These are phyloP conservation scores for Bolboschoenoplectus hybrid DNA, from an alignment of 202 grass and related monocot genomes.

Conservation along the genomic window DNA sequence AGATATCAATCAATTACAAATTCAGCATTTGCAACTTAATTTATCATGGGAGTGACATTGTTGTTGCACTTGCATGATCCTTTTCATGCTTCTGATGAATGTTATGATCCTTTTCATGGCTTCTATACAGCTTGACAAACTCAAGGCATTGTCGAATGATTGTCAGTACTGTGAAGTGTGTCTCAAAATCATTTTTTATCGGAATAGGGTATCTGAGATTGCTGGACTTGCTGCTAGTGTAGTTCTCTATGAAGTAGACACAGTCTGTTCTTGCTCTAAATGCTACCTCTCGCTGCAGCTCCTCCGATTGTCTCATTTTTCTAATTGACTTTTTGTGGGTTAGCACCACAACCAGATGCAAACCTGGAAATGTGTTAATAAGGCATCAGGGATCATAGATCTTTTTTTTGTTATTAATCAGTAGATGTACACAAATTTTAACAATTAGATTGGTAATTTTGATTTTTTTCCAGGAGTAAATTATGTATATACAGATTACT, in stretches of 20 bases:
- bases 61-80: constrained; percentile 17
- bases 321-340: constrained; percentile 77
- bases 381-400: background rate
- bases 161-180: constrained; percentile 65
- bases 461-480: background rate
- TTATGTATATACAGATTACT: background rate
- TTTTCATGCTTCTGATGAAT: constrained; percentile 18
- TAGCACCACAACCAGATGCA: constrained; percentile 74
- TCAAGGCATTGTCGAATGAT: constrained; percentile 86
- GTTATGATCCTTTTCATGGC: constrained; percentile 33
- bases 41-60: background rate
- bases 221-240: constrained; percentile 54
- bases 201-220: constrained; percentile 51
- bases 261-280: constrained; percentile 79
- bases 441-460: background rate
- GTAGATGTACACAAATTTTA: background rate
- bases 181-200: constrained; percentile 78
- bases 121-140: constrained; percentile 75
- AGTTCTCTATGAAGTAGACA: constrained; percentile 92
- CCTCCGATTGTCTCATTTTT: constrained; percentile 64
- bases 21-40: constrained; percentile 1
- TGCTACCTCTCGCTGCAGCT: constrained; percentile 67
- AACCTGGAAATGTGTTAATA: constrained; percentile 44
- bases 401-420: background rate
- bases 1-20: background rate